These are phyloP conservation scores for Mortierella alpina DNA, from an alignment of 192 early-diverging fungal species.

Conservation along the genomic window DNA sequence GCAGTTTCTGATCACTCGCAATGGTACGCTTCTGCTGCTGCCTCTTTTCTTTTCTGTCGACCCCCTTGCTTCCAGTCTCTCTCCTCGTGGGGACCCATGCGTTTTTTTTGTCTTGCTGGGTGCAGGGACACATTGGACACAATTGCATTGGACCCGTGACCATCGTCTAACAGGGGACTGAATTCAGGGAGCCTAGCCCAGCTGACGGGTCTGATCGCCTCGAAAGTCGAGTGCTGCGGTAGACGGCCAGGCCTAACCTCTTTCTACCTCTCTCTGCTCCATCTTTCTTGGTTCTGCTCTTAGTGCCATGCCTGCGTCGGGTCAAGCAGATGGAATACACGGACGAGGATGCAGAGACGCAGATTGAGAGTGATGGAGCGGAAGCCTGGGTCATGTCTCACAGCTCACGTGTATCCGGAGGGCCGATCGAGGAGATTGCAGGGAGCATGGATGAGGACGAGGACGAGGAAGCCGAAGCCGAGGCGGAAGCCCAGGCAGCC, in stretches of 20 bases:
- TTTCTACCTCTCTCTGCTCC: not conserved
- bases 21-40: conserved; percentile 61
- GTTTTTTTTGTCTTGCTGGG: not conserved
- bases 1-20: conserved; percentile 95
- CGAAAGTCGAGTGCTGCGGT: not conserved
- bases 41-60: no score
- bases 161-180: conserved; percentile 19
- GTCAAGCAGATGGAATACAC: conserved; percentile 84
- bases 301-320: conserved; percentile 91
- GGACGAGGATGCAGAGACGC: conserved; percentile 68
- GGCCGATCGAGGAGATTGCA: conserved; percentile 48
- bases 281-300: not conserved
- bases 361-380: conserved; percentile 69
- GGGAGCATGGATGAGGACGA: conserved; percentile 64
- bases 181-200: conserved; percentile 27
- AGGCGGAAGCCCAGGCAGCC: conserved; percentile 59
- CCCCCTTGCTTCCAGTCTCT: not conserved
- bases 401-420: conserved; percentile 63
- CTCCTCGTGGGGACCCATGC: conserved; percentile 11
- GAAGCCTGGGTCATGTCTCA: conserved; percentile 92
- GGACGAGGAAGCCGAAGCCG: conserved; percentile 73
- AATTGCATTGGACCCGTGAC: conserved; percentile 29
- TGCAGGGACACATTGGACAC: not conserved
- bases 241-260: not conserved
- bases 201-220: not conserved